Conservation (phyloP, 441 rosid species). For the Geranium incanum region DNA sequence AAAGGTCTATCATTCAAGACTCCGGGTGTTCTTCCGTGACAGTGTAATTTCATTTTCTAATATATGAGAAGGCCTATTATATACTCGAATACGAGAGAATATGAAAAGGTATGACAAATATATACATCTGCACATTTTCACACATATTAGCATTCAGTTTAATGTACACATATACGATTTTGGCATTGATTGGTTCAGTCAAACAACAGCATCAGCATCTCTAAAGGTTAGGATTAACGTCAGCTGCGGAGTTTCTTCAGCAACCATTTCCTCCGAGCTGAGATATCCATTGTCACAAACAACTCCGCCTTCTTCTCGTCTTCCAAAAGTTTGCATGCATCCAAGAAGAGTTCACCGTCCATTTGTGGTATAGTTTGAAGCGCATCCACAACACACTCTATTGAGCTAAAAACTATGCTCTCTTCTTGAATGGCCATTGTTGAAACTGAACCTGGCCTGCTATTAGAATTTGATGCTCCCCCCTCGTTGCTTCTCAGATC, state of each 20-base stretch:
- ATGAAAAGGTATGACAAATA: neutral
- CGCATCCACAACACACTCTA: constrained; percentile 41
- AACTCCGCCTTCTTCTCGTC: constrained; percentile 36
- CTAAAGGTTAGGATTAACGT: neutral
- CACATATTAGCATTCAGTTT: neutral
- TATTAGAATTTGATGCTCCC: neutral
- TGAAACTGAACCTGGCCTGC: constrained; percentile 3
- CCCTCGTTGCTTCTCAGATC: constrained; percentile 22
- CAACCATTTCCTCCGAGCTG: constrained; percentile 38
- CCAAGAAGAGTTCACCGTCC: constrained; percentile 46
- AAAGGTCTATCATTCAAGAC: too few species aligned
- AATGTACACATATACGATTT: neutral
- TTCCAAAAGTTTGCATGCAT: constrained; percentile 44
- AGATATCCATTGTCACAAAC: constrained; percentile 40
- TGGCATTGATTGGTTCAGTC: neutral
- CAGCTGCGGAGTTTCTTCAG: constrained; percentile 31
- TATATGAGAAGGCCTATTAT: too few species aligned
- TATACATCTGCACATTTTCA: neutral
- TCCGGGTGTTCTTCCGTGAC: too few species aligned
- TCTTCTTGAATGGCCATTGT: constrained; percentile 11
- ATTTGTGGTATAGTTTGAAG: constrained; percentile 44
- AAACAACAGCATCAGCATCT: neutral
- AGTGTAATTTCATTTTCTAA: too few species aligned
- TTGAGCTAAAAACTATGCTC: constrained; percentile 22
- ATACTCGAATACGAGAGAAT: too few species aligned